Conservation (phyloP, 148 eudicot species). For the Vaccinium macrocarpon region DNA sequence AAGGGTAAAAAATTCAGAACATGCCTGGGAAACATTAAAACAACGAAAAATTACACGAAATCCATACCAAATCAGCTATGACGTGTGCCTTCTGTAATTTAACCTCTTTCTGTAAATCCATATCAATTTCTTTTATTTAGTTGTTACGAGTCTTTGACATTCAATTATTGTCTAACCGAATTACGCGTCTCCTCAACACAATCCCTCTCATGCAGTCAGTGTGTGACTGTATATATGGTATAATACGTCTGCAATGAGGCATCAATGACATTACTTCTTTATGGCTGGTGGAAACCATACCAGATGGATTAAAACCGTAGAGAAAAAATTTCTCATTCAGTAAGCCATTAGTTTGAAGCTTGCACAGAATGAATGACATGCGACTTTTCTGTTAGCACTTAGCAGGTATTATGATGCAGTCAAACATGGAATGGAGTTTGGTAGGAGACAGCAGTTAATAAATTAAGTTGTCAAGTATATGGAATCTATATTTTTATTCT, state of each 20-base stretch:
- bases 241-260: not conserved
- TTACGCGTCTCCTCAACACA: not conserved
- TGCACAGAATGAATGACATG: not conserved
- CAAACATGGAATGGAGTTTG: not conserved
- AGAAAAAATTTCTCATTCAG: not conserved
- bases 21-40: not conserved
- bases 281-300: not conserved
- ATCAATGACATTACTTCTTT: not conserved
- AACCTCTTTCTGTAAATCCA: not conserved
- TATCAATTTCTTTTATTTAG: not conserved
- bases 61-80: conserved; percentile 5
- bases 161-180: not conserved
- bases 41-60: not conserved
- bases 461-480: not conserved
- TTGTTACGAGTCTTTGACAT: not conserved
- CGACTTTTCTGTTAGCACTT: not conserved
- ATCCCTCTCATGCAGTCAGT: not conserved
- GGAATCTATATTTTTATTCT: not conserved
- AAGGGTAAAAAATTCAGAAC: not conserved
- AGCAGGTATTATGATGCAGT: not conserved
- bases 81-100: not conserved
- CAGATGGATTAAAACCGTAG: not conserved
- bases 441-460: not conserved
- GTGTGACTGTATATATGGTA: not conserved
- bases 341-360: conserved; percentile 10